phyloP scores from a whole-genome alignment of 768 basidiomycete species.

The Coprinopsis cinerea region DNA sequence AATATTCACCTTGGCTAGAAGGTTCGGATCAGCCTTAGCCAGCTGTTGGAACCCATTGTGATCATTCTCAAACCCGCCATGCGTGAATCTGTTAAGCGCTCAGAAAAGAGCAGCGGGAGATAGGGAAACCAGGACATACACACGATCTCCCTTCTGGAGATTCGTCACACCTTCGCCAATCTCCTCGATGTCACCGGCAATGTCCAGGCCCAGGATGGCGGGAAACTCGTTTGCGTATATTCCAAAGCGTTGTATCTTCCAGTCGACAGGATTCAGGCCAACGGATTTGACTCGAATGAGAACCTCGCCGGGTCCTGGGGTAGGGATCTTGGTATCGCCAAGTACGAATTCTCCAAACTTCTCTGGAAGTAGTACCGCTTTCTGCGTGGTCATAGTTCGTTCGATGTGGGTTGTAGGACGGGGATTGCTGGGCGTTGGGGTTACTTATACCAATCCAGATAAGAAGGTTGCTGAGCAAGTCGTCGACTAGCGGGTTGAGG shows the following conservation, averaged over 20 bases:
- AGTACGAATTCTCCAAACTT: constrained; percentile 26
- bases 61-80: constrained; percentile 32
- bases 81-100: constrained; percentile 27
- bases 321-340: constrained; percentile 27
- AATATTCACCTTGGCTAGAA: constrained; percentile 31
- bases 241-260: constrained; percentile 40
- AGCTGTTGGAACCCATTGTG: constrained; percentile 41
- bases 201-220: constrained; percentile 41
- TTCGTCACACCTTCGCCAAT: constrained; percentile 43
- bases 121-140: constrained; percentile 33
- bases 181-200: constrained; percentile 43
- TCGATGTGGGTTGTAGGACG: too few relatives aligned
- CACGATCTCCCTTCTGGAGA: constrained; percentile 45
- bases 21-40: constrained; percentile 32
- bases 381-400: constrained; percentile 17
- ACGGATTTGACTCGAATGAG: constrained; percentile 42
- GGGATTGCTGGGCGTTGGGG: too few relatives aligned
- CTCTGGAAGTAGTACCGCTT: constrained; percentile 20
- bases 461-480: too few relatives aligned
- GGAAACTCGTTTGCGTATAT: constrained; percentile 37
- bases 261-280: constrained; percentile 49
- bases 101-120: not conserved
- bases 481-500: too few relatives aligned
- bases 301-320: constrained; percentile 42
- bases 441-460: too few relatives aligned